Base-by-base conservation (phyloP, 2,329 filamentous ascomycete species). In the Xylariaceae sp. region DNA sequence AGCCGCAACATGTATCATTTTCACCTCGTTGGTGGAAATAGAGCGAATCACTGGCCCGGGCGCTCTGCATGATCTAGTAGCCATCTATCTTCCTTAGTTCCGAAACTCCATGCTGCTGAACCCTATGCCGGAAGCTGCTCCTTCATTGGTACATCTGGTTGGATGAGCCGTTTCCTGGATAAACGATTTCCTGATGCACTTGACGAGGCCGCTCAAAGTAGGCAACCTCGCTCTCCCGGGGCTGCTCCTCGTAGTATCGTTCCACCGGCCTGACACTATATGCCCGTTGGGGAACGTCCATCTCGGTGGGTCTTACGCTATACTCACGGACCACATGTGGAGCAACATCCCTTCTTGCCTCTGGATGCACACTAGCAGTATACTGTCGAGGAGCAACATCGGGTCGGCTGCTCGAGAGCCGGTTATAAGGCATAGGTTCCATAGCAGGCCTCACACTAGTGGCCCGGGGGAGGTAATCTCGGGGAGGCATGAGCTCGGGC, bases 401-500 rank as follows among this genome's bases (percentile, higher is more conserved):
- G 3, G 64, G 62, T 23, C 62, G 60, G 12, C 60, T 53, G 46
- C 67, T 71, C 28, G 68, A 63, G 41, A 71, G 55, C 46, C 69
- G 63, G 17, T 63, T 59, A 38, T 69, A 71, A 26, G 65, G 61
- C 21, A 64, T 45, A 38, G 61, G 41, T 33, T 72, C 72, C 30
- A 61, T 57, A 14, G n/a, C n/a, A n/a, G 81, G 78, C 32, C 78
- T 72, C 23, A 77, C 72, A 55, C 79, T 83, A 6, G 74, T 57
- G 21, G 77, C 66, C 40, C 79, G 67, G 29, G 72, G 53, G 29
- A 73, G 54, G 46, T 78, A 77, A 40, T 80, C 76, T 24, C 71
- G 65, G n/a, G n/a, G n/a, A 3, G 72, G 63, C 2, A 62, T 47
- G 13, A 73, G 73, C 18, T 74, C 69, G 16, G 66, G 54, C 37